Base-by-base conservation (phyloP, 306 rosid genomes). In the Mucuna pruriens region DNA sequence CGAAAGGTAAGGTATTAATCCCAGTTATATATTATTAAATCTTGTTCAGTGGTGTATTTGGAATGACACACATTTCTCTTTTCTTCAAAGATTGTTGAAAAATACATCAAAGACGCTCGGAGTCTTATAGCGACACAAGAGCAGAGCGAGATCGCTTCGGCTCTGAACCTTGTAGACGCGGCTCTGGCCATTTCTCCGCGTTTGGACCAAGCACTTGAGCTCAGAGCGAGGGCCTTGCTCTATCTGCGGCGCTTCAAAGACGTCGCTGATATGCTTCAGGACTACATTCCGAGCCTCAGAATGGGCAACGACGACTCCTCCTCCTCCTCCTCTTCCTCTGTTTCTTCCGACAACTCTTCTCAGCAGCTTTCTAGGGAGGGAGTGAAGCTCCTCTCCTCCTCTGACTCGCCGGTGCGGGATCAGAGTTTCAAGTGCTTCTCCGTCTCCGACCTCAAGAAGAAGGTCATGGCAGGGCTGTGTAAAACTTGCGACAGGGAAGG, bases 361-460 rank as follows among this genome's bases (percentile, higher is more conserved):
- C 91, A 91, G 74, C 86, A 74, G 4, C 85, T 88, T 3, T 92
- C 93, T 0, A 87, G 89, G 42, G 99, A 95, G 22, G 90, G 94
- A 71, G 92, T 93, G 38, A 90, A 88, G 86, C 97, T 96, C 25
- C 94, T 96, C 63, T 86, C 91, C 0, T 80, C 91, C 0, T 80
- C 89, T 7, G 88, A 85, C n/a, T 84, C 85, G 6, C 55, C 33
- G 1, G 57, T 44, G n/a, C 71, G 87, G 19, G 94, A 93, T 74
- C 91, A 90, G 72, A 85, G 90, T 42, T 96, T 96, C 78, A 96
- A 96, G 85, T 96, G 99, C 79, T 96, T 96, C 89, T 96, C 99
- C 16, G 93, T 96, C 7, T 90, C 98, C 0, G 98, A 96, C 84
- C 87, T 96, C 77, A 96, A 92, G 92, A 92, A 92, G 90, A 96